These are phyloP conservation scores for Lobulomyces angularis DNA, from an alignment of 192 early-diverging fungal species.

Conservation along the genomic window DNA sequence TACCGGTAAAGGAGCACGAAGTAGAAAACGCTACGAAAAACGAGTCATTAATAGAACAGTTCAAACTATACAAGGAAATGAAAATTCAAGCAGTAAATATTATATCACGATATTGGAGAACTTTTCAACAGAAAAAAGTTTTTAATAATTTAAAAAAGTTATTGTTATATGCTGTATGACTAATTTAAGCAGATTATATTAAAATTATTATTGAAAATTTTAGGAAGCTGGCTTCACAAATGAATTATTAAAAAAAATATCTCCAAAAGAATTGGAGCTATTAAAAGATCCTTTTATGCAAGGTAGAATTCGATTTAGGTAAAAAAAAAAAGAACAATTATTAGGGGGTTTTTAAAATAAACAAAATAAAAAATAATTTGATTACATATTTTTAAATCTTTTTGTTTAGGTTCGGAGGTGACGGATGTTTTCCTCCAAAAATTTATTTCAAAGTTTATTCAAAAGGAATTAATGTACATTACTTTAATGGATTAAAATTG, in stretches of 20 bases:
- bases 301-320: conserved; percentile 33
- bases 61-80: too few species aligned
- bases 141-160: too few species aligned
- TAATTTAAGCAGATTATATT: too few species aligned
- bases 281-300: conserved; percentile 27
- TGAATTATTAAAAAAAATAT: conserved; percentile 27
- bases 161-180: too few species aligned
- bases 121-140: too few species aligned
- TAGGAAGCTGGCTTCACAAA: conserved; percentile 33
- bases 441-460: conserved; percentile 40
- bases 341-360: not conserved
- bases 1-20: too few species aligned
- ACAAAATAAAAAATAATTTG: not conserved
- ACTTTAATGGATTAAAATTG: conserved; percentile 28
- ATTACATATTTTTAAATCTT: not conserved
- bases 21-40: too few species aligned
- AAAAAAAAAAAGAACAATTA: not conserved
- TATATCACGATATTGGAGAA: too few species aligned
- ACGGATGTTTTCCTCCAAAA: conserved; percentile 26
- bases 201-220: too few species aligned
- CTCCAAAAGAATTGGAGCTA: conserved; percentile 33
- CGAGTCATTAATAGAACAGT: too few species aligned
- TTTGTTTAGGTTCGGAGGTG: conserved; percentile 27
- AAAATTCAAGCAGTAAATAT: too few species aligned
- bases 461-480: conserved; percentile 32